These are phyloP conservation scores for Arabidopsis lyrata DNA, from an alignment of 441 rosid species.

Conservation along the genomic window DNA sequence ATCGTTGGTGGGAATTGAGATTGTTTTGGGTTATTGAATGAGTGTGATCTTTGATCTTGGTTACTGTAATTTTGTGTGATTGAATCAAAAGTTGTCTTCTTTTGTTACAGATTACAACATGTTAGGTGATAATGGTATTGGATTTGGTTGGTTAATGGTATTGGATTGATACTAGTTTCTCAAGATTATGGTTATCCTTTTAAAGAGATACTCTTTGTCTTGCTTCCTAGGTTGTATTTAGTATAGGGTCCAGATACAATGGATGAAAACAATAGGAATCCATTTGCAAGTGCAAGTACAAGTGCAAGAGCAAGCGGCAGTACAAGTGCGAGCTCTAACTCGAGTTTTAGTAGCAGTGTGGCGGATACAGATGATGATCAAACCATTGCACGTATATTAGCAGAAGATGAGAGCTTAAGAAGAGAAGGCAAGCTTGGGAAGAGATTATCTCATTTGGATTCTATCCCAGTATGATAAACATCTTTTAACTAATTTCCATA, in stretches of 20 bases:
- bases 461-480: conserved; percentile 69
- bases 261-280: conserved; percentile 63
- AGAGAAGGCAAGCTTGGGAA: conserved; percentile 67
- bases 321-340: conserved; percentile 79
- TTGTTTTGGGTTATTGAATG: conserved; percentile 1
- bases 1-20: conserved; percentile 1
- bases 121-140: neutral
- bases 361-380: conserved; percentile 88
- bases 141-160: conserved; percentile 5
- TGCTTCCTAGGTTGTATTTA: conserved; percentile 39
- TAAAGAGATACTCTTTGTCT: neutral
- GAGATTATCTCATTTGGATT: conserved; percentile 88
- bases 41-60: conserved; percentile 16
- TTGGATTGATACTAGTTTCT: neutral
- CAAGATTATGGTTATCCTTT: neutral
- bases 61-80: conserved; percentile 2
- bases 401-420: conserved; percentile 64
- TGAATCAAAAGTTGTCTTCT: neutral
- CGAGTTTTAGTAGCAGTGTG: conserved; percentile 79
- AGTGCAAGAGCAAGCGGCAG: conserved; percentile 41
- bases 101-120: conserved; percentile 3
- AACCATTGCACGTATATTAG: conserved; percentile 78
- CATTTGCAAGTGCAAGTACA: conserved; percentile 43
- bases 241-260: conserved; percentile 47
- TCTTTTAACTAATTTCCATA: conserved; percentile 27